Conservation (phyloP, 306 rosid species). For the Pterocarpus macrocarpus region DNA sequence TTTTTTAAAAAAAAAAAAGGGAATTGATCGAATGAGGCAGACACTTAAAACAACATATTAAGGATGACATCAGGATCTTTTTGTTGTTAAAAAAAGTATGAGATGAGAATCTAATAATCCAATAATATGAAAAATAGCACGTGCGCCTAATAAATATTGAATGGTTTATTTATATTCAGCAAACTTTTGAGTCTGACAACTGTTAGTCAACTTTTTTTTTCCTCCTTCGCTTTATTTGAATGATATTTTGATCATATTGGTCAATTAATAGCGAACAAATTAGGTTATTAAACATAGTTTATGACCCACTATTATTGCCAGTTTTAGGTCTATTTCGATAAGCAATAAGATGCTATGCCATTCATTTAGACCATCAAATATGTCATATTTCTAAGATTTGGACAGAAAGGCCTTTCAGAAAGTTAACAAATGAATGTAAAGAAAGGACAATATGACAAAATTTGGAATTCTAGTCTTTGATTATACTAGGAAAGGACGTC, state of each 20-base stretch:
- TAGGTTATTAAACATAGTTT: neutral
- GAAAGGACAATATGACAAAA: neutral
- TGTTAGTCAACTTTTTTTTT: neutral
- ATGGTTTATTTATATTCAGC: neutral
- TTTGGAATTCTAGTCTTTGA: slow-evolving; percentile 16
- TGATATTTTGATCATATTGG: neutral
- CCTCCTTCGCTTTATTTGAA: neutral
- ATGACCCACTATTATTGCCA: neutral
- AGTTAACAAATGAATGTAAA: neutral
- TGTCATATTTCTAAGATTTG: neutral
- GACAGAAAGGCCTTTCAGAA: neutral
- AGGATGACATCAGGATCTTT: too few species aligned
- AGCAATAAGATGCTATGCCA: neutral
- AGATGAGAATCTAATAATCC: neutral
- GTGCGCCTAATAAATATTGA: too few species aligned
- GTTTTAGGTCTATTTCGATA: neutral
- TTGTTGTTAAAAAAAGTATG: neutral
- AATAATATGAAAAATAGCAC: neutral
- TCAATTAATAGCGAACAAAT: neutral
- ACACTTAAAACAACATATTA: too few species aligned
- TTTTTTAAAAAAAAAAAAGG: too few species aligned
- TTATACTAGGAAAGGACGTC: slow-evolving; percentile 1
- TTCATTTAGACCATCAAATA: neutral
- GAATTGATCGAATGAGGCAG: too few species aligned
- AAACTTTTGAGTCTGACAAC: neutral